Evolutionary conservation across 257 asterid species (phyloP), one percentile per base, ranked within the genome.

Genomic region (Fraxinus quadrangulata): DNA sequence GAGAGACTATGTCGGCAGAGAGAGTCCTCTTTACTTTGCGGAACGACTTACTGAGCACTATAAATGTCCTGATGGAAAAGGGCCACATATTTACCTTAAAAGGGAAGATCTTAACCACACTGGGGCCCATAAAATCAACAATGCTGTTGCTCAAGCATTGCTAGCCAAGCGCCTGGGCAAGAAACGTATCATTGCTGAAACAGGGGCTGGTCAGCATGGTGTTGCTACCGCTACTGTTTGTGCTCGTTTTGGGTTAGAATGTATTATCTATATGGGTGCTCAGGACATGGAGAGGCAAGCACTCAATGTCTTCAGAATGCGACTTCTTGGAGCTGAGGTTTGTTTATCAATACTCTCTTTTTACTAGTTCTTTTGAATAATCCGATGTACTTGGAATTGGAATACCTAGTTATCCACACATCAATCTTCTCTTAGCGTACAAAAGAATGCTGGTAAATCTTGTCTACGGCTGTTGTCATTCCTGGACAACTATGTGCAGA

Each of bases 201-300:
- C 98, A 72, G 98, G 99, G 67, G 99, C 99, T 49, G 98, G 99
- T 71, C 99, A 95, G 85, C 99, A 95, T 76, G 99, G 99, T 77
- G 99, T 93, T 81, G 99, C 98, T 37, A 93, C 97, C 2, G 97
- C 99, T 70, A 93, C 99, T 12, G 98, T 91, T 63, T 95, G 99
- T 86, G 99, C 99, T 85, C 90, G 97, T 49, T 93, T 93, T 83
- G 98, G 99, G 1, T 81, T 93, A 89, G 77, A 88, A 31, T 93
- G 99, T 75, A 54, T 93, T 59, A 84, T 93, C 75, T 95, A 93
- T 86, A 95, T 93, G 98, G 99, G 98, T 78, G 98, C 97, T 77
- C 97, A 93, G 80, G 99, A 95, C 81, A 95, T 95, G 99, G 98
- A 95, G 91, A 89, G 98, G 61, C 99, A 95, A 75, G 82, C 97